phyloP scores from a whole-genome alignment of 352 stramenopile genomes.

The Pythium angustatum region DNA sequence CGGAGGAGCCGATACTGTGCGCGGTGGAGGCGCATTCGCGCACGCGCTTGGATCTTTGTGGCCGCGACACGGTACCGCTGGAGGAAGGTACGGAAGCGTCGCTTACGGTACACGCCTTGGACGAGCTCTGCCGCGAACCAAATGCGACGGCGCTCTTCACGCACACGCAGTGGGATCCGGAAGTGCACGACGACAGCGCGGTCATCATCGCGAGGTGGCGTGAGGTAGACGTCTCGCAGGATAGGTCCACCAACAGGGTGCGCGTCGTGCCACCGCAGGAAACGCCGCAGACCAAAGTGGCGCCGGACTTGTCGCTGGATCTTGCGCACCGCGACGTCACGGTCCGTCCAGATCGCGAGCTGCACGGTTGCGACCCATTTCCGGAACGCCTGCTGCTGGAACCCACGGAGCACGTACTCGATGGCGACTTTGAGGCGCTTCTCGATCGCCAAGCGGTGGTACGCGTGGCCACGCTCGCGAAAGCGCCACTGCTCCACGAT shows the following conservation, averaged over 20 bases:
- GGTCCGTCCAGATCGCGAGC: slow-evolving; percentile 57
- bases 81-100: slow-evolving; percentile 57
- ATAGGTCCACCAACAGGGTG: slow-evolving; percentile 42
- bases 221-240: slow-evolving; percentile 63
- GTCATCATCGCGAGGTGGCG: slow-evolving; percentile 28
- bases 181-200: slow-evolving; percentile 39
- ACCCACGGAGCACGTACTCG: slow-evolving; percentile 65
- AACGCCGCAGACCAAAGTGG: slow-evolving; percentile 34
- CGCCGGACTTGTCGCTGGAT: slow-evolving; percentile 62
- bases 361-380: slow-evolving; percentile 62
- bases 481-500: slow-evolving; percentile 64
- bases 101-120: slow-evolving; percentile 53
- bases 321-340: slow-evolving; percentile 45
- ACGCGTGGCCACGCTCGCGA: slow-evolving; percentile 51
- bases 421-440: slow-evolving; percentile 66
- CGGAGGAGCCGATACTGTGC: slow-evolving; percentile 33
- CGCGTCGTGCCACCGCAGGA: slow-evolving; percentile 47
- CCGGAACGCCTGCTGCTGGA: slow-evolving; percentile 55
- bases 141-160: slow-evolving; percentile 51
- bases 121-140: slow-evolving; percentile 62
- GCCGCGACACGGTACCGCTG: slow-evolving; percentile 53
- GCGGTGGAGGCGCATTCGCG: slow-evolving; percentile 51
- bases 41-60: slow-evolving; percentile 57
- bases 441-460: slow-evolving; percentile 58
- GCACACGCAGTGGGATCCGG: slow-evolving; percentile 49